Conservation (phyloP, 1,284 basidiomycete species). For the Lignosus rhinocerotis region DNA sequence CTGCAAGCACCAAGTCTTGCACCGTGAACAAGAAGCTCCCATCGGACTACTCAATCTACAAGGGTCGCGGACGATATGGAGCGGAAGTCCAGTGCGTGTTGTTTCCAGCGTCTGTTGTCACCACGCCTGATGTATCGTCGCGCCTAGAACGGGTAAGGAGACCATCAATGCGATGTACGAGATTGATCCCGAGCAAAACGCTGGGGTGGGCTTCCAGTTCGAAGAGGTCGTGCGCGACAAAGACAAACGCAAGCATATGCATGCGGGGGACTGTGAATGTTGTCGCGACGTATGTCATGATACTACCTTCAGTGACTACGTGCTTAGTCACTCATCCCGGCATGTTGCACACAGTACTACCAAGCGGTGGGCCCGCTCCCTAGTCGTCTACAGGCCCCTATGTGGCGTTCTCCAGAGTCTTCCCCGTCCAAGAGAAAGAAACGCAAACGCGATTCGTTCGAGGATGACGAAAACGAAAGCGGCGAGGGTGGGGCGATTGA, state of each 20-base stretch:
- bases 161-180: slow-evolving; percentile 64
- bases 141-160: slow-evolving; percentile 12
- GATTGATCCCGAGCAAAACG: slow-evolving; percentile 68
- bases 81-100: slow-evolving; percentile 17
- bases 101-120: not conserved
- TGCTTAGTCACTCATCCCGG: not conserved
- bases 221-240: slow-evolving; percentile 77
- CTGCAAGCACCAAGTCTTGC: not conserved
- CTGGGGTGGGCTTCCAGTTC: slow-evolving; percentile 66
- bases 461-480: slow-evolving; percentile 11
- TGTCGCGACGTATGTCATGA: slow-evolving; percentile 69
- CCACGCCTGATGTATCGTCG: not conserved
- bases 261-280: slow-evolving; percentile 82
- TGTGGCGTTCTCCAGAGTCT: slow-evolving; percentile 64
- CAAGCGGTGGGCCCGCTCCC: slow-evolving; percentile 73
- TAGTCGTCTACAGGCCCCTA: slow-evolving; percentile 57
- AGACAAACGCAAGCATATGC: slow-evolving; percentile 64
- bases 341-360: slow-evolving; percentile 64
- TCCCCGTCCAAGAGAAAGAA: slow-evolving; percentile 39
- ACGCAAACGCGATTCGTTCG: slow-evolving; percentile 15
- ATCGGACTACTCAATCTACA: slow-evolving; percentile 25
- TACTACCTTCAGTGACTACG: not conserved
- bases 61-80: slow-evolving; percentile 28
- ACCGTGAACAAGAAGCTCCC: slow-evolving; percentile 4
- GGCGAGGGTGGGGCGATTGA: slow-evolving; percentile 33